These are phyloP conservation scores for Boletus edulis DNA, from an alignment of 768 basidiomycete species.

Conservation along the genomic window DNA sequence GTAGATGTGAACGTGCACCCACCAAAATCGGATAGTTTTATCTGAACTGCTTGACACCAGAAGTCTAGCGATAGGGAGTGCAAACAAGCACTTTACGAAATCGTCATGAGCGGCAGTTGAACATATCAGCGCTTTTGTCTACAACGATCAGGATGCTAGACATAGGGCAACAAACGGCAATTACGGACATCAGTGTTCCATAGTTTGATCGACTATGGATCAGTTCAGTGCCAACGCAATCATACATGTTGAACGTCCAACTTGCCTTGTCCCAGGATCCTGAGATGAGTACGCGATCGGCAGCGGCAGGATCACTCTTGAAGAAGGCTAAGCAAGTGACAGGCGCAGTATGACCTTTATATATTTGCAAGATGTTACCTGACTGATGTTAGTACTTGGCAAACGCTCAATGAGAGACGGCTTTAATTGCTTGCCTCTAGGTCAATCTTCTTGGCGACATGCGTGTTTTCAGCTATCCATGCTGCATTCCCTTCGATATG, in stretches of 20 bases:
- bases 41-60: conserved; percentile 90
- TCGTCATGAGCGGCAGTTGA: conserved; percentile 80
- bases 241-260: background rate
- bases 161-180: background rate
- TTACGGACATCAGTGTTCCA: conserved; percentile 73
- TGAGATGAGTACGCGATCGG: conserved; percentile 63
- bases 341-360: conserved; percentile 84
- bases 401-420: conserved; percentile 6
- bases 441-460: conserved; percentile 68
- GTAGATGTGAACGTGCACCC: conserved; percentile 19
- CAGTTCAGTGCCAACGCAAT: conserved; percentile 8
- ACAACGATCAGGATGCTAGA: conserved; percentile 7
- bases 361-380: conserved; percentile 73
- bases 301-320: conserved; percentile 38
- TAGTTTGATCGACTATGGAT: conserved; percentile 71
- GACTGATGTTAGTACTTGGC: conserved; percentile 47
- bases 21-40: conserved; percentile 87
- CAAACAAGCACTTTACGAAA: conserved; percentile 84
- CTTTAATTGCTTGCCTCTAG: conserved; percentile 54
- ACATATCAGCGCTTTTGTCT: conserved; percentile 72
- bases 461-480: conserved; percentile 89
- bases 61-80: conserved; percentile 62
- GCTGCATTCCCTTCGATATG: conserved; percentile 61
- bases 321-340: conserved; percentile 80
- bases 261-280: conserved; percentile 92